Conservation (phyloP, 2,329 filamentous ascomycete species). For the Penicillium polonicum region DNA sequence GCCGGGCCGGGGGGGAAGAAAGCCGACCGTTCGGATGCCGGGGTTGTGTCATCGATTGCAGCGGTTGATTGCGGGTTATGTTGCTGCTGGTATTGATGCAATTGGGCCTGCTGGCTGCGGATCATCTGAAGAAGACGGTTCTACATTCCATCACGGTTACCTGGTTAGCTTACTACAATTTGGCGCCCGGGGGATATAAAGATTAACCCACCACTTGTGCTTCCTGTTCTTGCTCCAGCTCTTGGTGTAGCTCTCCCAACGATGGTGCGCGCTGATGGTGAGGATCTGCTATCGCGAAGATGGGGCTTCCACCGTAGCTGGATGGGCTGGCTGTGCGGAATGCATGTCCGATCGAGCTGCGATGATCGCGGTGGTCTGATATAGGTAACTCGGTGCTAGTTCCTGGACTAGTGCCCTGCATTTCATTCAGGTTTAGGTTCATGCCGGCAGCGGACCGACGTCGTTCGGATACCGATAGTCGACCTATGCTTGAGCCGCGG, state of each 20-base stretch:
- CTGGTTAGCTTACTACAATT: not conserved
- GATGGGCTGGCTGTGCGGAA: slow-evolving; percentile 46
- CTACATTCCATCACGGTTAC: slow-evolving; percentile 25
- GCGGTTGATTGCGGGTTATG: slow-evolving; percentile 30
- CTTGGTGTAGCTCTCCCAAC: slow-evolving; percentile 51
- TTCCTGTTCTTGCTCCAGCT: slow-evolving; percentile 53
- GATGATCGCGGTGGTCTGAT: slow-evolving; percentile 32
- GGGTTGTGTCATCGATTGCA: slow-evolving; percentile 45
- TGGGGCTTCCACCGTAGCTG: slow-evolving; percentile 43
- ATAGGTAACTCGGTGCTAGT: slow-evolving; percentile 37
- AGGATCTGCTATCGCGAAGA: slow-evolving; percentile 46
- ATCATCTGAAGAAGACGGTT: slow-evolving; percentile 53
- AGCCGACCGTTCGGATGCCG: slow-evolving; percentile 44
- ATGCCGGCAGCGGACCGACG: slow-evolving; percentile 44
- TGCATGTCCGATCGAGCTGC: slow-evolving; percentile 39
- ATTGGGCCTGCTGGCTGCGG: slow-evolving; percentile 47
- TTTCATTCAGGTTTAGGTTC: slow-evolving; percentile 42
- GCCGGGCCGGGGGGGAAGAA: slow-evolving; percentile 31
- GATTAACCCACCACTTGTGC: slow-evolving; percentile 47
- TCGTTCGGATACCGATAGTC: slow-evolving; percentile 42
- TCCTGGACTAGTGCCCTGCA: not conserved
- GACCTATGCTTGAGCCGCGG: slow-evolving; percentile 35
- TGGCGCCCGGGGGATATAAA: not conserved
- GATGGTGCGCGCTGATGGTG: slow-evolving; percentile 51
- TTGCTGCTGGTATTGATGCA: slow-evolving; percentile 40